Percentiles rank a stretch among this genome's conserved stretches.
Conservation (phyloP, 495 filamentous ascomycete species). For the Cenococcum geophilum region DNA sequence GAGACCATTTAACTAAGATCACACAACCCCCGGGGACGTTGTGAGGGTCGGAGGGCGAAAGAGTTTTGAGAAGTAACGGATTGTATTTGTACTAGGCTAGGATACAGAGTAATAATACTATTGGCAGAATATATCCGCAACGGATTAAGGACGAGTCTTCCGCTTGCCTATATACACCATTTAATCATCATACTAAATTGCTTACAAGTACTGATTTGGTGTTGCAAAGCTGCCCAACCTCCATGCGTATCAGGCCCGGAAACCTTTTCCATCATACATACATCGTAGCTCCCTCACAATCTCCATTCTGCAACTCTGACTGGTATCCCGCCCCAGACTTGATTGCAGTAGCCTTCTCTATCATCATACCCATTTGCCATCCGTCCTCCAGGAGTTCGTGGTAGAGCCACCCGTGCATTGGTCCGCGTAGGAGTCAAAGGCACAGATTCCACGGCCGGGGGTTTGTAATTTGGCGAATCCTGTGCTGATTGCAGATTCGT, state of each 20-base stretch:
- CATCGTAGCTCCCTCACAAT: not conserved
- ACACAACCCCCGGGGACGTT: conserved; percentile 33
- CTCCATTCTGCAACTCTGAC: conserved; percentile 2
- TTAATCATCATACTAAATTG: too few relatives aligned
- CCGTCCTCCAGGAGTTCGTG: not conserved
- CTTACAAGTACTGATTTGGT: too few relatives aligned
- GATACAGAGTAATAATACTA: too few relatives aligned
- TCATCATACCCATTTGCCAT: not conserved
- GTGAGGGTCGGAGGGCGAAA: too few relatives aligned
- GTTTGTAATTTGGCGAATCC: not conserved
- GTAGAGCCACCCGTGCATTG: not conserved
- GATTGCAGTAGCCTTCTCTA: not conserved
- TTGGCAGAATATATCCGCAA: too few relatives aligned
- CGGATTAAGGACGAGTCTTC: too few relatives aligned
- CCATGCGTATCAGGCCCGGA: too few relatives aligned
- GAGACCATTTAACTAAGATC: conserved; percentile 43
- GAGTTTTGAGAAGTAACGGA: too few relatives aligned
- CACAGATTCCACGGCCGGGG: not conserved
- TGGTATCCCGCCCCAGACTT: not conserved
- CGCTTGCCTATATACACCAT: too few relatives aligned
- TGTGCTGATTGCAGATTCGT: not conserved
- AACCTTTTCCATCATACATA: too few relatives aligned
- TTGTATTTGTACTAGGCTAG: too few relatives aligned
- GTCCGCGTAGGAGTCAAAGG: not conserved
- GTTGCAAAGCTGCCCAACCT: too few relatives aligned